These are phyloP conservation scores for Spiraea crenata DNA, from an alignment of 331 rosid species.

Conservation along the genomic window DNA sequence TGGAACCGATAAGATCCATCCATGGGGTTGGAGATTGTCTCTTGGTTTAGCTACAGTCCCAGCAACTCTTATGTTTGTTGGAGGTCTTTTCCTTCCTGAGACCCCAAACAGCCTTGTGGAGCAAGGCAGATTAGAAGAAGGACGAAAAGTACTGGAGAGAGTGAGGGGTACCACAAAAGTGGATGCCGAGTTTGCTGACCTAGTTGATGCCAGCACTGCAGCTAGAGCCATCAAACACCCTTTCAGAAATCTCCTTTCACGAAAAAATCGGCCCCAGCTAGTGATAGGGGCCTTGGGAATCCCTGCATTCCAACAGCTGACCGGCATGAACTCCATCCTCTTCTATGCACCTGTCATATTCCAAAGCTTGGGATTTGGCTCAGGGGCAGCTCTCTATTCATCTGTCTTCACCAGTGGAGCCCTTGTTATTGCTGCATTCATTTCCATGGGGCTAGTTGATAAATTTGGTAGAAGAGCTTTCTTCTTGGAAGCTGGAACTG, in stretches of 20 bases:
- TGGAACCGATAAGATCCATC: slow-evolving; percentile 76
- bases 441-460: slow-evolving; percentile 79
- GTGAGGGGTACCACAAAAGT: slow-evolving; percentile 81
- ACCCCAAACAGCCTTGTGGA: slow-evolving; percentile 96
- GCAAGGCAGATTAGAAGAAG: slow-evolving; percentile 74
- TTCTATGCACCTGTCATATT: slow-evolving; percentile 97
- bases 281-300: slow-evolving; percentile 85
- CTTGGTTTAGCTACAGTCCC: slow-evolving; percentile 88
- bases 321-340: slow-evolving; percentile 93
- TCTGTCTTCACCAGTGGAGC: slow-evolving; percentile 82
- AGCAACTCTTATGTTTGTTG: slow-evolving; percentile 73
- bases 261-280: slow-evolving; percentile 81
- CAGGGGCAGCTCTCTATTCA: slow-evolving; percentile 73
- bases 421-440: slow-evolving; percentile 70
- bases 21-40: slow-evolving; percentile 93
- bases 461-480: slow-evolving; percentile 86
- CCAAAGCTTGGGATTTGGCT: slow-evolving; percentile 90
- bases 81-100: slow-evolving; percentile 87
- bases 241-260: slow-evolving; percentile 57
- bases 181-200: slow-evolving; percentile 82
- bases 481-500: slow-evolving; percentile 89
- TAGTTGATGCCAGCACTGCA: slow-evolving; percentile 72
- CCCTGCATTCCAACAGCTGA: slow-evolving; percentile 94
- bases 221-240: slow-evolving; percentile 63
- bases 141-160: slow-evolving; percentile 63